These are phyloP conservation scores for Scutellaria galericulata DNA, from an alignment of 257 asterid species.

Conservation along the genomic window DNA sequence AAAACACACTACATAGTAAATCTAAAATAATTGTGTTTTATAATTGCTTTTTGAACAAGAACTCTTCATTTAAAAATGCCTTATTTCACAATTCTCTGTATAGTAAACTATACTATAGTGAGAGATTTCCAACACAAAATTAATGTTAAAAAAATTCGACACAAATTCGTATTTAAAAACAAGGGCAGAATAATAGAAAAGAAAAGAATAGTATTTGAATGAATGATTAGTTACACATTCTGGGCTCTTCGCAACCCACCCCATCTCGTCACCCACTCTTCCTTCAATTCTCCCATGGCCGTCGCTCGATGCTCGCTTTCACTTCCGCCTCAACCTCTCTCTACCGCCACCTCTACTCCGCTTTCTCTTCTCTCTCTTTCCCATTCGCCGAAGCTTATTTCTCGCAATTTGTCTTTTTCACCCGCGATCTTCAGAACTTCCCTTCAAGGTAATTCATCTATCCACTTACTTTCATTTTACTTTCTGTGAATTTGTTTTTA, in stretches of 20 bases:
- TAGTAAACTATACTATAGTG: too few species aligned
- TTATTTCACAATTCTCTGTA: too few species aligned
- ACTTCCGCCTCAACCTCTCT: constrained; percentile 42
- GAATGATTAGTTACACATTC: not conserved
- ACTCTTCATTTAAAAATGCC: too few species aligned
- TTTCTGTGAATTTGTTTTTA: not conserved
- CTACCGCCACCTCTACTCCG: constrained; percentile 33
- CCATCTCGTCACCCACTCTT: not conserved
- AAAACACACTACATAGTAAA: too few species aligned
- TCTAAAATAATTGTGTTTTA: too few species aligned
- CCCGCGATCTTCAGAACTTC: constrained; percentile 37
- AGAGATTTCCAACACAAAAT: too few species aligned
- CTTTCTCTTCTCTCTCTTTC: constrained; percentile 40
- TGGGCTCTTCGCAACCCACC: constrained; percentile 25
- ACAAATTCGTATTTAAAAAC: not conserved
- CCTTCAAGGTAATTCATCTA: constrained; percentile 46
- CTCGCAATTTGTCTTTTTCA: constrained; percentile 35
- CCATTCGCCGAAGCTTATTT: constrained; percentile 38
- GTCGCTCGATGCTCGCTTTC: constrained; percentile 50
- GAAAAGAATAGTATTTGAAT: too few species aligned
- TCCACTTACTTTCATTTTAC: not conserved
- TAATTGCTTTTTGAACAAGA: too few species aligned
- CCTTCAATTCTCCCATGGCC: constrained; percentile 54
- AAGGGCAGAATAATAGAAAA: not conserved
- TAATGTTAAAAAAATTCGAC: too few species aligned